Evolutionary conservation across 1,139 yeast genomes (phyloP), one percentile per base, ranked within the genome.

Genomic region (Groenewaldozyma sp.): DNA sequence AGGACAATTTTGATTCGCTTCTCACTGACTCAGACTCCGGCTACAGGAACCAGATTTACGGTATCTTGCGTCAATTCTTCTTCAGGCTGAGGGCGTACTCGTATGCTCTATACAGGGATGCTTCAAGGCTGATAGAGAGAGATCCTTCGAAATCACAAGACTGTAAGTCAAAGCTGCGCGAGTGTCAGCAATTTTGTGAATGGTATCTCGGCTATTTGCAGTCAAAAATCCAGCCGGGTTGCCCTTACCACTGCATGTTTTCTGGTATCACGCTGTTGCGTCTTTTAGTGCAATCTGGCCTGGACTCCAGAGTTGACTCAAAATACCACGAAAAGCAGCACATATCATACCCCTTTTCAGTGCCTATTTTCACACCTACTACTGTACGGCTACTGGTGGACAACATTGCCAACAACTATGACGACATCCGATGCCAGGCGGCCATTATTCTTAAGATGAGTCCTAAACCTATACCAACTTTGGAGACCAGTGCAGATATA

Each of bases 1-100:
- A 59, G 31, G 53, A 63, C 0, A 60, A 70, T 27, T 52, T 79
- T 7, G 73, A 71, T 28, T 44, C 58, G 9, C 68, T 78, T 45
- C 70, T 81, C 44, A 65, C 70, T 26, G 93, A 83, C 43, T 68
- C 73, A 10, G 76, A 80, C 38, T 69, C 86, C 11, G 91, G 80
- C 43, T 65, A 74, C 0, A 66, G 95, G 52, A 78, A 77, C 48
- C 77, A 73, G 38, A 74, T 82, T 39, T 65, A 69, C 24, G 77
- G 88, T 2, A 54, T 73, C 20, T 61, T 84, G 44, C 70, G 78
- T 37, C 76, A 70, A 39, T 77, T 86, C 47, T 55, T 83, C 3
- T 60, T 70, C 31, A 67, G 95, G 49, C 60, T 82, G 6, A 67
- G 81, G 44, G 93, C 81, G 39, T 80, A 91, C 0, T 61, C 78